Evolutionary conservation across 2,329 filamentous ascomycete species (phyloP), one percentile per base, ranked within the genome.

Genomic region (Cordyceps farinosa): DNA sequence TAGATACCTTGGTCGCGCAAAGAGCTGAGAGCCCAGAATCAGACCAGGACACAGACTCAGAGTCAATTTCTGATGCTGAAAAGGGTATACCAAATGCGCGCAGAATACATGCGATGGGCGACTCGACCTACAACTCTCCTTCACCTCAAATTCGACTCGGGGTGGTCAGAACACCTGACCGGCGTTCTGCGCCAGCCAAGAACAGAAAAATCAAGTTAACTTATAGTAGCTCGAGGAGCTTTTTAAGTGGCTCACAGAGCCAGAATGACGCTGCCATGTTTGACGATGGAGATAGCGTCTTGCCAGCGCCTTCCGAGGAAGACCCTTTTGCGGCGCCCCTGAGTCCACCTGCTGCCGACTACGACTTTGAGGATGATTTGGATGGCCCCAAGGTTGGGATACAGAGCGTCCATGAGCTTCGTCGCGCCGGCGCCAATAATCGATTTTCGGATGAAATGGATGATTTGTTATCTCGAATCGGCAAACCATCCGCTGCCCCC

Each of bases 361-460:
- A 67, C 61, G 65, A 67, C 27, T 29, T 66, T 38, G 58, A 79
- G 1, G 75, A 78, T 29, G 77, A 78, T 17, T 68, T 75, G 3
- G 73, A 71, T 13, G 76, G 76, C 27, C 80, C 45, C 11, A 58
- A 78, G 52, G 79, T 80, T 22, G 82, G 82, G 34, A 85, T 89
- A 53, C 81, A 82, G 64, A 87, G 84, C 67, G 83, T 89, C 22
- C 87, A 90, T 69, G 87, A 89, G 70, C 74, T 90, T 48, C 80
- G 86, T 58, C 84, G 88, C 65, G 86, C 87, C 5, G 87, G 87
- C 17, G 86, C 85, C 29, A 88, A 88, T 69, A 87, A 85, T 68
- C 82, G 87, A 34, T 87, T 87, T 66, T 79, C 86, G 5, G 86
- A 89, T 66, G 85, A 87, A 68, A 82, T 89, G 74, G 84, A 87